These are phyloP conservation scores for Cunninghamia lanceolata DNA, from an alignment of 75 land plant genomes.

Conservation along the genomic window DNA sequence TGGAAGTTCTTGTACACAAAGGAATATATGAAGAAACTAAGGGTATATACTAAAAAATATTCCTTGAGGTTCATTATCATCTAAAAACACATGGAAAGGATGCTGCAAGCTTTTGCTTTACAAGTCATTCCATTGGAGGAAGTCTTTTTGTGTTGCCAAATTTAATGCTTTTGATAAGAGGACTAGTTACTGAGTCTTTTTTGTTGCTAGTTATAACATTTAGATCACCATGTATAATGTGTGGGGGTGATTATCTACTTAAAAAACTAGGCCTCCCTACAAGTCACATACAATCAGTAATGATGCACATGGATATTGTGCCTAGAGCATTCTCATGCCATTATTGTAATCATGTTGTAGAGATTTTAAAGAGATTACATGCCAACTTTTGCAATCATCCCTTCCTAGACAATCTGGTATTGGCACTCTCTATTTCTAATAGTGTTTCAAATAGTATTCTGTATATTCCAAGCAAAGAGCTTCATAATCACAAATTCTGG, in stretches of 20 bases:
- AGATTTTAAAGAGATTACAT: too few species aligned
- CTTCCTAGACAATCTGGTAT: constrained; percentile 73
- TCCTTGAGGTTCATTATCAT: constrained; percentile 70
- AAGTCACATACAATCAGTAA: too few species aligned
- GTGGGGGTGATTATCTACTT: too few species aligned
- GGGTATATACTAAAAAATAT: constrained; percentile 77
- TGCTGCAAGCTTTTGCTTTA: constrained; percentile 69
- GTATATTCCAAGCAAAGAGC: background rate
- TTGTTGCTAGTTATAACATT: too few species aligned
- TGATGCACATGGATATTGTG: too few species aligned
- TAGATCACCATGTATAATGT: too few species aligned
- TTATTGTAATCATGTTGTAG: too few species aligned
- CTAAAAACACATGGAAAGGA: constrained; percentile 46
- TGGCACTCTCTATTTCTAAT: background rate
- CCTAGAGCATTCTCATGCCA: too few species aligned
- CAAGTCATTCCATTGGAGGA: constrained; percentile 97
- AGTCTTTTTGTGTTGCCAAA: constrained; percentile 68
- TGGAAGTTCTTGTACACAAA: constrained; percentile 76
- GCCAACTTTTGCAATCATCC: too few species aligned
- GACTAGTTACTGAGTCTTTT: constrained; percentile 49
- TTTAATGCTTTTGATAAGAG: constrained; percentile 76
- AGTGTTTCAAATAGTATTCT: background rate
- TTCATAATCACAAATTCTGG: too few species aligned
- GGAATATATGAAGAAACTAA: constrained; percentile 96
- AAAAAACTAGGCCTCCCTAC: too few species aligned